Evolutionary conservation across 2,329 filamentous ascomycete species (phyloP).

Genomic region (Trichoderma hamatum): DNA sequence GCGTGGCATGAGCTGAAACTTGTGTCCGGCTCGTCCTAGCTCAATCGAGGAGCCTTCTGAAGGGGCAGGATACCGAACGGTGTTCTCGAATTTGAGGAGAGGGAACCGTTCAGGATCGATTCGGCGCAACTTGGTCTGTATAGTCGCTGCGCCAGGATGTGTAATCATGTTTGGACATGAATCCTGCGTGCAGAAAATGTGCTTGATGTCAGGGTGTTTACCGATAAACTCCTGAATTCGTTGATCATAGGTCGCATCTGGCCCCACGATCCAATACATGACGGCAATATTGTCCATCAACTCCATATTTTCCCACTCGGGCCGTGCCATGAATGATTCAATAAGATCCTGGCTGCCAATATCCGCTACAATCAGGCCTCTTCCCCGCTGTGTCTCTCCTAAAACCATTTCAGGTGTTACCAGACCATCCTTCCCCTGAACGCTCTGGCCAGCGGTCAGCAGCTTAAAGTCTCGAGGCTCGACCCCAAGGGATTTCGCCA

Average conservation of each 20-base stretch:
- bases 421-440: conserved; percentile 65
- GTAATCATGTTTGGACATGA: conserved; percentile 74
- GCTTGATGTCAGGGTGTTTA: conserved; percentile 62
- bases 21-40: conserved; percentile 49
- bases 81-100: conserved; percentile 67
- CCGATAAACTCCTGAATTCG: conserved; percentile 71
- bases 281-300: conserved; percentile 69
- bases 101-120: conserved; percentile 76
- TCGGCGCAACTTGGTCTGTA: conserved; percentile 69
- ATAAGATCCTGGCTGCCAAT: conserved; percentile 73
- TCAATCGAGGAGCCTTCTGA: conserved; percentile 38
- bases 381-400: conserved; percentile 65
- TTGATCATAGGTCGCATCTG: conserved; percentile 64
- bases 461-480: conserved; percentile 57
- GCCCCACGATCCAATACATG: conserved; percentile 82
- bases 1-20: conserved; percentile 52
- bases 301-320: conserved; percentile 69
- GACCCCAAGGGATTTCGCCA: conserved; percentile 68
- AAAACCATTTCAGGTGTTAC: conserved; percentile 85
- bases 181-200: conserved; percentile 77
- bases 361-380: conserved; percentile 79
- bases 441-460: conserved; percentile 65
- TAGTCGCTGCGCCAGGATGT: conserved; percentile 66
- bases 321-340: conserved; percentile 66
- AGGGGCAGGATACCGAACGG: conserved; percentile 33